These are phyloP conservation scores for Silybum marianum DNA, from an alignment of 129 eudicot species.

Conservation along the genomic window DNA sequence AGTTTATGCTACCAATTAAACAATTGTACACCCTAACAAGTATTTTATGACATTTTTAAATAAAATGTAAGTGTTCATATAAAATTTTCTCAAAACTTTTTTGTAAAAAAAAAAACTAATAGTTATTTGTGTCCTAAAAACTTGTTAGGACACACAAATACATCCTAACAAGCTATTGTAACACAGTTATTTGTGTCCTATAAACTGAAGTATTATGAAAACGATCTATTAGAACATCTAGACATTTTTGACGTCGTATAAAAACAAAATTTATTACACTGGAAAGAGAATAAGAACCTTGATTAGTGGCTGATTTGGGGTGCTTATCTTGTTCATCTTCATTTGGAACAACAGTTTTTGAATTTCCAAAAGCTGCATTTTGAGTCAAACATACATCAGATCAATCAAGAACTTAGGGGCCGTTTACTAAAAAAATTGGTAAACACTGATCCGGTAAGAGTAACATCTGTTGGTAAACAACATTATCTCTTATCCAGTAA, in stretches of 20 bases:
- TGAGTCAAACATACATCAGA: slow-evolving; percentile 2
- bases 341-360: slow-evolving; percentile 48
- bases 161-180: neutral
- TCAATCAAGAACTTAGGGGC: slow-evolving; percentile 23
- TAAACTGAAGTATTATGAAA: neutral
- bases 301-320: slow-evolving; percentile 9
- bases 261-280: too few relatives aligned
- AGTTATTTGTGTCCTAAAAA: too few relatives aligned
- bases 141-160: neutral
- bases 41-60: neutral
- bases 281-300: slow-evolving; percentile 19
- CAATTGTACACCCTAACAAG: neutral
- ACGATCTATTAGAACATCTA: neutral
- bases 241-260: neutral
- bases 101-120: too few relatives aligned
- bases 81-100: too few relatives aligned
- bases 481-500: neutral
- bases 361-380: slow-evolving; percentile 61
- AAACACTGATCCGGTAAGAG: neutral
- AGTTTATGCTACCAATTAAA: too few relatives aligned
- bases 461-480: neutral
- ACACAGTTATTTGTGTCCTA: neutral
- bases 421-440: neutral
- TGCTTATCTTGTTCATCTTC: slow-evolving; percentile 37
- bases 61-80: neutral